These are phyloP conservation scores for Saccharum officinarum DNA, from an alignment of 176 grass and related monocot species.

Conservation along the genomic window DNA sequence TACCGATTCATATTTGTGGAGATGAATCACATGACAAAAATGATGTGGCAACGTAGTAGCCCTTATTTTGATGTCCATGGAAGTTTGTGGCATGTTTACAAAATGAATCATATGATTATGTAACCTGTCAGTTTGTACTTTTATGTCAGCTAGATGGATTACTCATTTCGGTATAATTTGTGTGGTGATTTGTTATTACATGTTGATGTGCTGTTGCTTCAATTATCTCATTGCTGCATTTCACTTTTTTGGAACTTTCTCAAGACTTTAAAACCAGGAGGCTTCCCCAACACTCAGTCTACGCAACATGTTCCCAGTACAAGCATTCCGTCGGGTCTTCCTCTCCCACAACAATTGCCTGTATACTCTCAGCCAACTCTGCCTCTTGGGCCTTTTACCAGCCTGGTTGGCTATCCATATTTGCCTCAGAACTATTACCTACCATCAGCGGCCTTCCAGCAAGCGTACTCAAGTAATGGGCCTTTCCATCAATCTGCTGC, in stretches of 20 bases:
- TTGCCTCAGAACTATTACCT: constrained; percentile 88
- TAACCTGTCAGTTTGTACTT: background rate
- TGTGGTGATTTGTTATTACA: constrained; percentile 9
- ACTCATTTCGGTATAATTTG: background rate
- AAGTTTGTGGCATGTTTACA: background rate
- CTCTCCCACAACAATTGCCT: constrained; percentile 50
- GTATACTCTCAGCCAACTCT: constrained; percentile 63
- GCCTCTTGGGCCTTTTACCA: constrained; percentile 70
- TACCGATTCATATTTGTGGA: background rate
- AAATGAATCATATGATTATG: constrained; percentile 14
- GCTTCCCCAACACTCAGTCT: constrained; percentile 61
- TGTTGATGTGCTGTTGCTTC: background rate
- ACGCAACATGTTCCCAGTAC: constrained; percentile 65
- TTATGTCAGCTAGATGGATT: background rate
- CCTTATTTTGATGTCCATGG: background rate
- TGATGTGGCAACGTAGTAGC: background rate
- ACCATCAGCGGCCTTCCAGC: constrained; percentile 79
- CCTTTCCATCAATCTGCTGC: constrained; percentile 74
- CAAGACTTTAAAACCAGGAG: constrained; percentile 65
- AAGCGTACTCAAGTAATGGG: constrained; percentile 78
- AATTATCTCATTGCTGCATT: constrained; percentile 33
- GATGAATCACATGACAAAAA: background rate
- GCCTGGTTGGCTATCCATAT: constrained; percentile 86
- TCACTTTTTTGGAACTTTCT: constrained; percentile 23
- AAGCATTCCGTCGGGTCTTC: constrained; percentile 57